A percentile compares a stretch with the other conserved stretches of the same genome.
Conservation (phyloP, 2,329 filamentous ascomycete genomes). For the Helminthosporium solani region DNA sequence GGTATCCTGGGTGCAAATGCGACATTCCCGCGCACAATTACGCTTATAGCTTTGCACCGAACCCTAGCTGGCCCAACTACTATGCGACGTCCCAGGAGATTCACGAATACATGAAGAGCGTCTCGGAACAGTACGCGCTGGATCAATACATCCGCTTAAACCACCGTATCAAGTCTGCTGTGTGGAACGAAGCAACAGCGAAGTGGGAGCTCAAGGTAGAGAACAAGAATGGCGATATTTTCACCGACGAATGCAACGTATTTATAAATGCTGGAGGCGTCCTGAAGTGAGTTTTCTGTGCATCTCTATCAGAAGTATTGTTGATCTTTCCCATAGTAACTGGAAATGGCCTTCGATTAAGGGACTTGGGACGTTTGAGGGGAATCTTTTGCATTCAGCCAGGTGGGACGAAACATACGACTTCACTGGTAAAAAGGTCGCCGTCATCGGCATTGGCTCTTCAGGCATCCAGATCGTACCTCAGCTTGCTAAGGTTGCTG, state of each 20-base stretch:
- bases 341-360: too few species aligned
- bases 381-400: constrained; percentile 12
- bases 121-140: constrained; percentile 37
- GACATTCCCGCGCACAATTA: constrained; percentile 31
- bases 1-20: constrained; percentile 68
- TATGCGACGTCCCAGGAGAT: constrained; percentile 41
- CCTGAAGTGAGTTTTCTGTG: too few species aligned
- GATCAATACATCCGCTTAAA: constrained; percentile 37
- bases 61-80: constrained; percentile 39
- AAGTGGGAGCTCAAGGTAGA: constrained; percentile 65
- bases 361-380: too few species aligned
- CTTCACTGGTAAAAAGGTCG: constrained; percentile 50
- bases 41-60: constrained; percentile 41
- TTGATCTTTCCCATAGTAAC: too few species aligned
- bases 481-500: constrained; percentile 54
- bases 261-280: too few species aligned
- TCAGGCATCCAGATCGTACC: constrained; percentile 63
- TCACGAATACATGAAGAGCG: constrained; percentile 34
- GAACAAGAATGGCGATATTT: constrained; percentile 48
- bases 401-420: constrained; percentile 41
- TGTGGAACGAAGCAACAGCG: constrained; percentile 44
- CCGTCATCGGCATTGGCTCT: constrained; percentile 53
- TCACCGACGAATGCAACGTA: too few species aligned
- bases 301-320: too few species aligned
- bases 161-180: constrained; percentile 30